These are phyloP conservation scores for Euphorbia pulcherrima DNA, from an alignment of 345 rosid species.

Conservation along the genomic window DNA sequence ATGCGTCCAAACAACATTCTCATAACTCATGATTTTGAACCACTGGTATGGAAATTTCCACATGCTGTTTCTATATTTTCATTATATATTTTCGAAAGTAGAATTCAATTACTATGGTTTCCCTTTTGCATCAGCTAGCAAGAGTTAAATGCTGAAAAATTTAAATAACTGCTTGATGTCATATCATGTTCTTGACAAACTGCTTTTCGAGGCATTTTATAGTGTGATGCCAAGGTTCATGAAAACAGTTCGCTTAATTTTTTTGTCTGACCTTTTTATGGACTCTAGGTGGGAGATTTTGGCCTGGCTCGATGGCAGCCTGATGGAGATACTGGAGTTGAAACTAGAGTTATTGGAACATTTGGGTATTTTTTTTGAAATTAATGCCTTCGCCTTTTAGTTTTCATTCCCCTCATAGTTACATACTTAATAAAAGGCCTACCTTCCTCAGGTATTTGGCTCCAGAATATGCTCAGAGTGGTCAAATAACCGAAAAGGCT, in stretches of 20 bases:
- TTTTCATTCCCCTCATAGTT: constrained; percentile 4
- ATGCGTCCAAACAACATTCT: constrained; percentile 99
- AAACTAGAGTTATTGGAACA: constrained; percentile 96
- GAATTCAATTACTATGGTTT: neutral
- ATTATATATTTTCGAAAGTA: neutral
- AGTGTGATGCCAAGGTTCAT: neutral
- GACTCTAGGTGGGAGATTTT: constrained; percentile 88
- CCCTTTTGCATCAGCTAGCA: neutral
- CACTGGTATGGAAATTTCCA: constrained; percentile 52
- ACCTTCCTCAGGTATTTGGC: constrained; percentile 79
- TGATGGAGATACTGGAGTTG: constrained; percentile 92
- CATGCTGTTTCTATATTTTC: neutral
- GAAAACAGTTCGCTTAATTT: neutral
- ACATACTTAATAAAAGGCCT: neutral
- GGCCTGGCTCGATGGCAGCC: constrained; percentile 99
- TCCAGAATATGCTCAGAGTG: constrained; percentile 96
- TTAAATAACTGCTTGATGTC: neutral
- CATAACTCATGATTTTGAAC: constrained; percentile 95
- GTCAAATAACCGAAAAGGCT: constrained; percentile 96
- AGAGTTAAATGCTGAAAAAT: neutral
- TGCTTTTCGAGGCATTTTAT: neutral
- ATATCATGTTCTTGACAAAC: neutral
- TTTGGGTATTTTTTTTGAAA: constrained; percentile 63
- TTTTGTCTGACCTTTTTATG: constrained; percentile 1
- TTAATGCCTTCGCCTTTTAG: constrained; percentile 9